phyloP scores from a whole-genome alignment of 2,329 filamentous ascomycete species.

The Endothia cerciana region DNA sequence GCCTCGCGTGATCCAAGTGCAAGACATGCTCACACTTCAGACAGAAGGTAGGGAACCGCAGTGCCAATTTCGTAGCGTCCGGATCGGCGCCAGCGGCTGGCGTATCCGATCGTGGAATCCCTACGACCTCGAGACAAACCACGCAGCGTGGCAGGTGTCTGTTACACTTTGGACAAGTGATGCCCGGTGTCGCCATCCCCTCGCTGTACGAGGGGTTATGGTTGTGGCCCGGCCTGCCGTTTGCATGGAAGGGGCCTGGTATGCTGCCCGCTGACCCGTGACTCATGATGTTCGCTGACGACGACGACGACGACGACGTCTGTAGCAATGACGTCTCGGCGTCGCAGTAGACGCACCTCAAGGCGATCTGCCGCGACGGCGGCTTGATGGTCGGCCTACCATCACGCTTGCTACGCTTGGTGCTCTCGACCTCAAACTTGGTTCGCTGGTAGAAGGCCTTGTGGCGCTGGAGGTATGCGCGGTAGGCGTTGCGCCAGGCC shows the following conservation, averaged over 20 bases:
- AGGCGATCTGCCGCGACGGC: conserved; percentile 69
- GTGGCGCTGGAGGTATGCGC: conserved; percentile 73
- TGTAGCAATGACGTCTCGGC: conserved; percentile 50
- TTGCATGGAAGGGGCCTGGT: conserved; percentile 29
- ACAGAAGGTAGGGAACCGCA: conserved; percentile 70
- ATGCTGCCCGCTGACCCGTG: conserved; percentile 19
- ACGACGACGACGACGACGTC: conserved; percentile 32
- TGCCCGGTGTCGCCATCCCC: conserved; percentile 59
- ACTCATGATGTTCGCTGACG: conserved; percentile 22
- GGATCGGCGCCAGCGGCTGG: conserved; percentile 56
- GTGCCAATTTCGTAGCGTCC: conserved; percentile 49
- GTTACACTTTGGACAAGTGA: conserved; percentile 69
- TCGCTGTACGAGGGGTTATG: conserved; percentile 60
- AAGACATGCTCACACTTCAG: conserved; percentile 69
- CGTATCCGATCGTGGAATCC: conserved; percentile 63
- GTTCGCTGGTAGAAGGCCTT: conserved; percentile 75
- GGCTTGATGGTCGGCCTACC: conserved; percentile 67
- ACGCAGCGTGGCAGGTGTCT: conserved; percentile 69
- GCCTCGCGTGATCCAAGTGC: conserved; percentile 68
- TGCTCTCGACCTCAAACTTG: conserved; percentile 78
- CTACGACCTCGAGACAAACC: conserved; percentile 69
- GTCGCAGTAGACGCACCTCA: conserved; percentile 79
- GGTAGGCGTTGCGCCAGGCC: conserved; percentile 74
- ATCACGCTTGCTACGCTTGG: conserved; percentile 67
- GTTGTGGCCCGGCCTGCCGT: conserved; percentile 36